A percentile compares a stretch with the other conserved stretches of the same genome.
These are phyloP conservation scores for Curvularia spicifera DNA, from an alignment of 2,329 filamentous ascomycete species.

Conservation along the genomic window DNA sequence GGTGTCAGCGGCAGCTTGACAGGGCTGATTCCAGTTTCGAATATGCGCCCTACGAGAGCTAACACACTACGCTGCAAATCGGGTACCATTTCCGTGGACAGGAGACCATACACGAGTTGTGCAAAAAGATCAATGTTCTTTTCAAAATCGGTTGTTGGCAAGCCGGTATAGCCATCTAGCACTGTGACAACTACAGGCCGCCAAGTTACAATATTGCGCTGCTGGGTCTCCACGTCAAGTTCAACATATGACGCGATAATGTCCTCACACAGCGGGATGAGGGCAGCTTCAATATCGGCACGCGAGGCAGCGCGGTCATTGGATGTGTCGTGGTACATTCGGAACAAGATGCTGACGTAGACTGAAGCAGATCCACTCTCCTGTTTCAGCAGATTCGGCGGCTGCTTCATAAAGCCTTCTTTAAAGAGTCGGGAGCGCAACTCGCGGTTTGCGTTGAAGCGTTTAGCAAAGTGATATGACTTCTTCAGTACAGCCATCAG, in stretches of 20 bases:
- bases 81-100: slow-evolving; percentile 78
- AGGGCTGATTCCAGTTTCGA: slow-evolving; percentile 61
- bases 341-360: slow-evolving; percentile 92
- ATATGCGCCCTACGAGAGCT: slow-evolving; percentile 77
- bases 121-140: slow-evolving; percentile 85
- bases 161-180: slow-evolving; percentile 86
- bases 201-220: slow-evolving; percentile 97
- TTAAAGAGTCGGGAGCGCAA: slow-evolving; percentile 92
- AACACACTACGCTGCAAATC: slow-evolving; percentile 83
- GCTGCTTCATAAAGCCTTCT: slow-evolving; percentile 99
- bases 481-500: slow-evolving; percentile 96
- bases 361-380: slow-evolving; percentile 91
- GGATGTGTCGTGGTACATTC: slow-evolving; percentile 93
- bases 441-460: slow-evolving; percentile 98
- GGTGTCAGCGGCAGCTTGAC: slow-evolving; percentile 36
- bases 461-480: slow-evolving; percentile 93
- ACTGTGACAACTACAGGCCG: slow-evolving; percentile 96
- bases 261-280: slow-evolving; percentile 94
- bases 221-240: slow-evolving; percentile 94
- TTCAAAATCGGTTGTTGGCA: slow-evolving; percentile 79
- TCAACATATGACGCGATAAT: slow-evolving; percentile 85
- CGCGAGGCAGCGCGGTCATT: slow-evolving; percentile 81
- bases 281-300: slow-evolving; percentile 83
- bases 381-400: slow-evolving; percentile 96
- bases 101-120: slow-evolving; percentile 79